Base-by-base conservation (phyloP, 2,329 filamentous ascomycete genomes). In the Pseudonectria foliicola region DNA sequence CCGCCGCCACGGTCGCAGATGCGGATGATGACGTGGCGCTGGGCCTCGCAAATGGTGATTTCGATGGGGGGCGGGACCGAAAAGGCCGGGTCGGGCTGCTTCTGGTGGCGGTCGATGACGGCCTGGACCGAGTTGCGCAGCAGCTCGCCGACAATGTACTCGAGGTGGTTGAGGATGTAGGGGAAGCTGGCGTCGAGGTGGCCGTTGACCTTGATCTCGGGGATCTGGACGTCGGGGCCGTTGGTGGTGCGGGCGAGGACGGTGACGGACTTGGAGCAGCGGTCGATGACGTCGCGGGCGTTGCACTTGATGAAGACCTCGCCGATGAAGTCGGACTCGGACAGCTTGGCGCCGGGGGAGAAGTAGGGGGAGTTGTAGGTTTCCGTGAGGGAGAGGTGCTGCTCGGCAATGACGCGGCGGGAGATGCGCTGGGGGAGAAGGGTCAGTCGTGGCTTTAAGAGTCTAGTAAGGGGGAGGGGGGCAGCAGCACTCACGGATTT, bases 141-240 rank as follows among this genome's bases (percentile, higher is more conserved):
- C 14, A 98, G 78, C 64, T 98, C 92, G 33, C 92, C 89, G 38
- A 98, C 77, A 50, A 98, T 95, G 62, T 98, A 98, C 63, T 98
- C 90, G 33, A 98, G 75, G 57, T 96, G 92, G 54, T 82, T 92
- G 33, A 95, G 75, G 45, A 98, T 96, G 54, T 95, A 98, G 2
- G 93, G 92, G 55, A 98, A 98, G 23, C 81, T 94, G 4, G 89
- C 89, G 21, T 85, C 79, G 3, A 92, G 70, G 55, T 98, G 88
- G 14, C 93, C 92, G 43, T 83, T 75, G 38, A 98, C 71, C 30
- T 74, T 77, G 60, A 98, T 85, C 44, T 88, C 78, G 5, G 92
- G 92, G 2, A 98, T 73, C 33, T 71, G 66, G 2, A 80, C 73
- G 35, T 80, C 70, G 1, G 80, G 70, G 1, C 84, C 85, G 50